Evolutionary conservation across 441 rosid genomes (phyloP).

Genomic region (Lepidium campestre): DNA sequence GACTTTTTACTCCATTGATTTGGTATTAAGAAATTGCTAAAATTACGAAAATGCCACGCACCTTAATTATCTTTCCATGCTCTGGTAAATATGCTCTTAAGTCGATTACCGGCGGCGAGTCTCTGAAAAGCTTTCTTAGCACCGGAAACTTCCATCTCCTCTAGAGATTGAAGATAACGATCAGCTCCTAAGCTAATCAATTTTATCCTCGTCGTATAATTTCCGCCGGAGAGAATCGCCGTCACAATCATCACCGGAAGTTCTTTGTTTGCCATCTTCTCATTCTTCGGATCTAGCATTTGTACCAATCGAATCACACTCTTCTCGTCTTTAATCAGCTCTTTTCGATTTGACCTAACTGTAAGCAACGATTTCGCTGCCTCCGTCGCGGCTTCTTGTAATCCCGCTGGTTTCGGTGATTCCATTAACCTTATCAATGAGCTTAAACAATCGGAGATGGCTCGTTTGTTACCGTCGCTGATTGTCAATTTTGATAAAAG

Average conservation of each 20-base stretch:
- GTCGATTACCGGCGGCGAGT: slow-evolving; percentile 58
- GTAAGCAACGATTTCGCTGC: slow-evolving; percentile 46
- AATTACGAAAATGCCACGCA: slow-evolving; percentile 9
- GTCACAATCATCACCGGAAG: slow-evolving; percentile 52
- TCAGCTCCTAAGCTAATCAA: slow-evolving; percentile 53
- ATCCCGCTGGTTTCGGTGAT: slow-evolving; percentile 66
- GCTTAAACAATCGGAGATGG: slow-evolving; percentile 46
- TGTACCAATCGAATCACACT: slow-evolving; percentile 54
- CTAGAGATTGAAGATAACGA: slow-evolving; percentile 45
- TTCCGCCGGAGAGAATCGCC: slow-evolving; percentile 45
- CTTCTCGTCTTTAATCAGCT: slow-evolving; percentile 66
- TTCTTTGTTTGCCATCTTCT: slow-evolving; percentile 40
- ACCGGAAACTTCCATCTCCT: slow-evolving; percentile 62
- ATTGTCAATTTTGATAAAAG: slow-evolving; percentile 39
- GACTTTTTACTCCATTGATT: not conserved
- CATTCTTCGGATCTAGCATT: slow-evolving; percentile 66
- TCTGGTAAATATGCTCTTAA: slow-evolving; percentile 57
- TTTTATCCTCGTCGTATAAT: slow-evolving; percentile 41
- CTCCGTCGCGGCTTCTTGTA: slow-evolving; percentile 58
- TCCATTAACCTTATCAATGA: slow-evolving; percentile 59
- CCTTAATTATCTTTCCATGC: slow-evolving; percentile 70
- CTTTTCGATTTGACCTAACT: slow-evolving; percentile 60
- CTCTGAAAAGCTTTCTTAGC: slow-evolving; percentile 58
- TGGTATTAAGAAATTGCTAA: not conserved
- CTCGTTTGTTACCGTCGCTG: slow-evolving; percentile 75